These are phyloP conservation scores for Hanseniaspora gamundiae DNA, from an alignment of 1,139 yeast species.

Conservation along the genomic window DNA sequence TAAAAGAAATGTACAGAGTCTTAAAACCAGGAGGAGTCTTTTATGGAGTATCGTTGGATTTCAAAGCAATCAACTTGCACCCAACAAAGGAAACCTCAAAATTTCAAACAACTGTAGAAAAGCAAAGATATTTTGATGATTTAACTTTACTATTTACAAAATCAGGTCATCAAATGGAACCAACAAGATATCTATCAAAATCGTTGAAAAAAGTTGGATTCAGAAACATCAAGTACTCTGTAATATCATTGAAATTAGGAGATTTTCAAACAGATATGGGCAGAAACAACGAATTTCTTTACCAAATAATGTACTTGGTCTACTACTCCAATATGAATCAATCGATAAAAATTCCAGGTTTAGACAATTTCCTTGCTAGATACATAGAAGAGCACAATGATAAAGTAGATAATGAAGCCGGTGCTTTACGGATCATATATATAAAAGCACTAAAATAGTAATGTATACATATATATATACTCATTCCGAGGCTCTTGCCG, in stretches of 20 bases:
- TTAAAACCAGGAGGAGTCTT: slow-evolving; percentile 21
- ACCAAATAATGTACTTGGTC: slow-evolving; percentile 13
- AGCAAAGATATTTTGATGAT: slow-evolving; percentile 16
- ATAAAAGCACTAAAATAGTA: slow-evolving; percentile 21
- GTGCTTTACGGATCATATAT: slow-evolving; percentile 16
- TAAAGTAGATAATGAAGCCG: slow-evolving; percentile 18
- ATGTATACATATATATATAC: slow-evolving; percentile 4
- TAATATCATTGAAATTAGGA: slow-evolving; percentile 19
- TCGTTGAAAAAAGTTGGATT: slow-evolving; percentile 20
- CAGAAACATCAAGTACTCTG: slow-evolving; percentile 18
- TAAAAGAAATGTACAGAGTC: slow-evolving; percentile 18
- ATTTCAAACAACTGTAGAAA: slow-evolving; percentile 16
- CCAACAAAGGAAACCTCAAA: slow-evolving; percentile 6
- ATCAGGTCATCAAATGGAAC: slow-evolving; percentile 18
- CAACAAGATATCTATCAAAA: slow-evolving; percentile 18
- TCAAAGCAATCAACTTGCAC: slow-evolving; percentile 16
- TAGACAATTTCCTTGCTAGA: slow-evolving; percentile 10
- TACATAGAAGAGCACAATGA: slow-evolving; percentile 20
- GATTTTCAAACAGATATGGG: slow-evolving; percentile 22
- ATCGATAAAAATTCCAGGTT: slow-evolving; percentile 10
- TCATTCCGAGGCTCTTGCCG: background rate
- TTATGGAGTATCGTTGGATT: slow-evolving; percentile 16
- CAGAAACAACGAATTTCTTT: slow-evolving; percentile 17
- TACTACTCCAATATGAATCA: slow-evolving; percentile 4
- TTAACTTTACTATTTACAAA: slow-evolving; percentile 18